Percentiles rank a stretch among this genome's conserved stretches.
Conservation (phyloP, 1,139 yeast species). For the Zygosaccharomyces pseudobailii region DNA sequence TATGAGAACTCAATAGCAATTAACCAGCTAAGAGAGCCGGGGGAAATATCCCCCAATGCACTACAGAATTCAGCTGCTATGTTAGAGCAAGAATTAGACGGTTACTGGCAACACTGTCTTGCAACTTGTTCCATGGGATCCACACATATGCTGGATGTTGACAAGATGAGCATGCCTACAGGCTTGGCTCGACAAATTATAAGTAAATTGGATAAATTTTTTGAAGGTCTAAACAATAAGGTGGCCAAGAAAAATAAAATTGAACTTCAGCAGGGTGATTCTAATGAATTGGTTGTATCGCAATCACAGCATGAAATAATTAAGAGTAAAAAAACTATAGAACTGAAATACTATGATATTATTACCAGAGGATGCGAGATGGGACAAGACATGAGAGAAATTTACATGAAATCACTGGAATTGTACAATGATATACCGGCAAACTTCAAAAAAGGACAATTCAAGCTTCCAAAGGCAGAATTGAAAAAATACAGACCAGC, state of each 20-base stretch:
- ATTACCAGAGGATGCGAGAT: slow-evolving; percentile 30
- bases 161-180: slow-evolving; percentile 22
- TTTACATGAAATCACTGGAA: slow-evolving; percentile 31
- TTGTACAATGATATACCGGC: slow-evolving; percentile 30
- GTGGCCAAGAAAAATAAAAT: slow-evolving; percentile 25
- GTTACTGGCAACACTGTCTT: slow-evolving; percentile 28
- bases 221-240: slow-evolving; percentile 27
- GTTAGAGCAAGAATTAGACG: slow-evolving; percentile 27
- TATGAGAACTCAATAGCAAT: slow-evolving; percentile 24
- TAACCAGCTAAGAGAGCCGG: slow-evolving; percentile 9
- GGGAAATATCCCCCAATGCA: slow-evolving; percentile 25
- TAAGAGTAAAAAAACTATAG: slow-evolving; percentile 16
- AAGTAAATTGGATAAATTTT: slow-evolving; percentile 26
- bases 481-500: slow-evolving; percentile 20
- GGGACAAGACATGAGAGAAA: slow-evolving; percentile 29
- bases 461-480: slow-evolving; percentile 23
- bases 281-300: slow-evolving; percentile 12
- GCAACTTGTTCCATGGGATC: slow-evolving; percentile 16
- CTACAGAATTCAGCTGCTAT: slow-evolving; percentile 23
- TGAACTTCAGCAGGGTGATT: slow-evolving; percentile 16
- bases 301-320: slow-evolving; percentile 14
- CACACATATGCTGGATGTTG: slow-evolving; percentile 23
- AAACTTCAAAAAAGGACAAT: slow-evolving; percentile 18
- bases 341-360: slow-evolving; percentile 29
- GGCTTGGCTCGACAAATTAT: slow-evolving; percentile 18